Evolutionary conservation across 2,329 filamentous ascomycete genomes (phyloP).

Genomic region (Exserohilum turcica): DNA sequence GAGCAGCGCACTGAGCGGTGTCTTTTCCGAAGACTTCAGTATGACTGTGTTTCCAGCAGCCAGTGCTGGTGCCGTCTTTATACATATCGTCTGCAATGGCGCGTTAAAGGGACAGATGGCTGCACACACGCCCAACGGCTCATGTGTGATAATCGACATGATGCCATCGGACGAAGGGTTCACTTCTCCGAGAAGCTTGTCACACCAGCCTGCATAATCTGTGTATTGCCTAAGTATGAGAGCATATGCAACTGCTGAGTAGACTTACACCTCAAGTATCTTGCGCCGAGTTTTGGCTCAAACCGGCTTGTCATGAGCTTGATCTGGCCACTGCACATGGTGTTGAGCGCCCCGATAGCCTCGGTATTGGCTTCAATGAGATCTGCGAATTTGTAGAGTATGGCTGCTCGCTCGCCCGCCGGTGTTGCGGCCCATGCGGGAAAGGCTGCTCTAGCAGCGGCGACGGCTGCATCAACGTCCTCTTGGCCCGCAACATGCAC

Average conservation of each 20-base stretch:
- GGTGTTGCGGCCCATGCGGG: background rate
- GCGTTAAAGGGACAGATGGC: background rate
- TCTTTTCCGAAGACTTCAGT: background rate
- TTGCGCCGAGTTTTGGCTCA: too few relatives aligned
- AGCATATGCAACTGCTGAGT: too few relatives aligned
- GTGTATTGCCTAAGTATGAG: background rate
- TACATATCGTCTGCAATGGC: background rate
- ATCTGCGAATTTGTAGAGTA: too few relatives aligned
- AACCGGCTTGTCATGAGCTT: too few relatives aligned
- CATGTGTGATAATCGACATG: background rate
- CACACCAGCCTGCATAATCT: background rate
- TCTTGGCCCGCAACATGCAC: background rate
- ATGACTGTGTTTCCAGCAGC: background rate
- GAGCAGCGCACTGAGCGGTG: background rate
- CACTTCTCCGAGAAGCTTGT: background rate
- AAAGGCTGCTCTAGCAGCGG: background rate
- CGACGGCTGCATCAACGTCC: background rate
- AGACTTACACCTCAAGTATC: too few relatives aligned
- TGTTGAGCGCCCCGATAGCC: too few relatives aligned
- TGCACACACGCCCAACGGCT: background rate
- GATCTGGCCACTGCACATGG: too few relatives aligned
- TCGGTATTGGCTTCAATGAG: too few relatives aligned
- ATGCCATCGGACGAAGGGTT: too few relatives aligned
- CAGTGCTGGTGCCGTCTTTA: background rate
- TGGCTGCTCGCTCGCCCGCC: background rate